These are phyloP conservation scores for Neonectria hederae DNA, from an alignment of 2,329 filamentous ascomycete genomes.

Conservation along the genomic window DNA sequence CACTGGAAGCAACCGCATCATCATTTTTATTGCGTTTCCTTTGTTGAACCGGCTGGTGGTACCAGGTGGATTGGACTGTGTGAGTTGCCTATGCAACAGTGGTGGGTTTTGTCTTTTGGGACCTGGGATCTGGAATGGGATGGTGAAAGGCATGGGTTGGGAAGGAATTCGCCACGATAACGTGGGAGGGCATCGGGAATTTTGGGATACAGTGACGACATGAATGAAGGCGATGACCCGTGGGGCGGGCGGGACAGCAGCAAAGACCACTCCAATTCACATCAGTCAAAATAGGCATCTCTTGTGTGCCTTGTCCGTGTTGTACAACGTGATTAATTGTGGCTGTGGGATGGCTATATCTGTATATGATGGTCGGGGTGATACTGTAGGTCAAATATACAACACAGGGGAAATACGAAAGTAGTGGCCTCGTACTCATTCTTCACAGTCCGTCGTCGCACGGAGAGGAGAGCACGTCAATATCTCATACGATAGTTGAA, in stretches of 20 bases:
- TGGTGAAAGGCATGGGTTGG: neutral
- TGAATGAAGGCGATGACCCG: conserved; percentile 4
- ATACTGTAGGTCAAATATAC: neutral
- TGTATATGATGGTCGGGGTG: neutral
- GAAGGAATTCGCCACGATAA: conserved; percentile 22
- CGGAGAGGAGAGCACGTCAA: neutral
- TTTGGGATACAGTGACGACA: conserved; percentile 14
- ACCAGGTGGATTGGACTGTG: conserved; percentile 31
- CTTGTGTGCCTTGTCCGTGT: neutral
- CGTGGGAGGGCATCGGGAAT: neutral
- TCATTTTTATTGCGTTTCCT: conserved; percentile 23
- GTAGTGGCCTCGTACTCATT: neutral
- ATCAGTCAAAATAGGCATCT: conserved; percentile 16
- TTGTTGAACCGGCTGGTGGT: conserved; percentile 28
- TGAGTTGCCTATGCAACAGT: conserved; percentile 15
- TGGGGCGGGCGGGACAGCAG: conserved; percentile 9
- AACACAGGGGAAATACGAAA: neutral
- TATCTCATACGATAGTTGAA: neutral
- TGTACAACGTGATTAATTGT: neutral
- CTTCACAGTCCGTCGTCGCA: neutral
- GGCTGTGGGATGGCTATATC: neutral
- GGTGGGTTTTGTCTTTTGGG: conserved; percentile 19
- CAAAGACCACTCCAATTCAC: conserved; percentile 39
- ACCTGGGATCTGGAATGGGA: conserved; percentile 20
- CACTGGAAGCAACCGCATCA: conserved; percentile 24